Percentiles rank a stretch among this genome's conserved stretches.
Conservation (phyloP, 306 rosid species). For the Senna siamea region DNA sequence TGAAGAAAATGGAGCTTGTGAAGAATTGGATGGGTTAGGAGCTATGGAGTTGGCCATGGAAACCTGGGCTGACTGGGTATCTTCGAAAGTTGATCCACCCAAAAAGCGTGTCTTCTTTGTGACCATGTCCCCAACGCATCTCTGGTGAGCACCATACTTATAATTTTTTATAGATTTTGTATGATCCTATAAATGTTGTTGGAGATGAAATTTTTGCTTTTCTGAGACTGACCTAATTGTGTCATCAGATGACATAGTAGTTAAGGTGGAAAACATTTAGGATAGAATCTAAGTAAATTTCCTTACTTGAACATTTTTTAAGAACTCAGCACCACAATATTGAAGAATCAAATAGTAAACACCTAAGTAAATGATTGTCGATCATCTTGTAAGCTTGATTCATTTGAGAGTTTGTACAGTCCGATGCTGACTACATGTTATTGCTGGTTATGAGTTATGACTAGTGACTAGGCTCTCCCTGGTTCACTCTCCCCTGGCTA, state of each 20-base stretch:
- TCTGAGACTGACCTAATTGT: conserved; percentile 24
- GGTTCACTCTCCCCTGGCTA: not conserved
- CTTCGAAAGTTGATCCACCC: conserved; percentile 69
- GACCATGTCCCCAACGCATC: conserved; percentile 97
- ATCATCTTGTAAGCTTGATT: not conserved
- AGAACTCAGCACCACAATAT: not conserved
- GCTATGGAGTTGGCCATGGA: conserved; percentile 96
- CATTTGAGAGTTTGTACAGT: not conserved
- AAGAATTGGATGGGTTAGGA: conserved; percentile 69
- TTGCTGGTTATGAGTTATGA: not conserved
- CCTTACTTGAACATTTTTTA: not conserved
- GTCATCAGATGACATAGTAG: conserved; percentile 4
- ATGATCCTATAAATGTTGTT: conserved; percentile 16
- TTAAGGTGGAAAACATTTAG: not conserved
- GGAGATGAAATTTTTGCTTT: conserved; percentile 21
- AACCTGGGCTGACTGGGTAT: conserved; percentile 96
- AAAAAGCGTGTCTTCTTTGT: conserved; percentile 75
- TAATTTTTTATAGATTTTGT: conserved; percentile 1
- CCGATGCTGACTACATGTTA: not conserved
- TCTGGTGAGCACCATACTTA: conserved; percentile 76
- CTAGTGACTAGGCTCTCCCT: not conserved
- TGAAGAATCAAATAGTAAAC: not conserved
- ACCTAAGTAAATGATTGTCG: conserved; percentile 2
- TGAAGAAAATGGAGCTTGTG: conserved; percentile 70
- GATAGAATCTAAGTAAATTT: not conserved